These are phyloP conservation scores for Colletotrichum nymphaeae DNA, from an alignment of 2,329 filamentous ascomycete species.

Conservation along the genomic window DNA sequence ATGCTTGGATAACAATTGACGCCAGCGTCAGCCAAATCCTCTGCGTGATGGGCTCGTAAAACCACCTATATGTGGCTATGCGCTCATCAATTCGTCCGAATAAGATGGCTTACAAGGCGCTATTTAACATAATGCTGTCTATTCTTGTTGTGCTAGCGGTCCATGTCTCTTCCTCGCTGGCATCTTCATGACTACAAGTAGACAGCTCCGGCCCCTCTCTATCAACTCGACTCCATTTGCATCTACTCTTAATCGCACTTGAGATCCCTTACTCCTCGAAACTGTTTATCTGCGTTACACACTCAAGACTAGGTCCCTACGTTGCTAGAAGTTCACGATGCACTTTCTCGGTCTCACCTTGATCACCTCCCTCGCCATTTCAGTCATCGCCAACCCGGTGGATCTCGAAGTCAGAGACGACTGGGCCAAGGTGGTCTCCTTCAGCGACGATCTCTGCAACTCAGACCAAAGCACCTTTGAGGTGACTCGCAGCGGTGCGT, in stretches of 20 bases:
- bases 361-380: background rate
- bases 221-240: background rate
- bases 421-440: slow-evolving; percentile 20
- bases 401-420: background rate
- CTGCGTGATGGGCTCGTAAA: background rate
- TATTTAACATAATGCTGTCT: background rate
- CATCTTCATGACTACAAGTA: background rate
- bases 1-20: background rate
- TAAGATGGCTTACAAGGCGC: background rate
- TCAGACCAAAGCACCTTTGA: background rate
- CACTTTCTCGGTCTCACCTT: background rate
- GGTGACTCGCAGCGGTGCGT: slow-evolving; percentile 5
- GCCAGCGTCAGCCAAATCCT: background rate
- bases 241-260: background rate
- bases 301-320: too few species aligned
- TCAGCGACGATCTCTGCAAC: slow-evolving; percentile 11
- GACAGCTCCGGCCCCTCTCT: background rate
- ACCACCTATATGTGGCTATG: background rate
- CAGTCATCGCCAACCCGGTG: background rate
- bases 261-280: too few species aligned
- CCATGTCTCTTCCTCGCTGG: background rate
- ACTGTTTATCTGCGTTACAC: too few species aligned
- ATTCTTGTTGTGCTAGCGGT: background rate
- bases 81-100: background rate
- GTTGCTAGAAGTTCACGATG: background rate